Evolutionary conservation across 2,329 filamentous ascomycete species (phyloP).

Genomic region (Ophiocordyceps camponoti-rufipedis): DNA sequence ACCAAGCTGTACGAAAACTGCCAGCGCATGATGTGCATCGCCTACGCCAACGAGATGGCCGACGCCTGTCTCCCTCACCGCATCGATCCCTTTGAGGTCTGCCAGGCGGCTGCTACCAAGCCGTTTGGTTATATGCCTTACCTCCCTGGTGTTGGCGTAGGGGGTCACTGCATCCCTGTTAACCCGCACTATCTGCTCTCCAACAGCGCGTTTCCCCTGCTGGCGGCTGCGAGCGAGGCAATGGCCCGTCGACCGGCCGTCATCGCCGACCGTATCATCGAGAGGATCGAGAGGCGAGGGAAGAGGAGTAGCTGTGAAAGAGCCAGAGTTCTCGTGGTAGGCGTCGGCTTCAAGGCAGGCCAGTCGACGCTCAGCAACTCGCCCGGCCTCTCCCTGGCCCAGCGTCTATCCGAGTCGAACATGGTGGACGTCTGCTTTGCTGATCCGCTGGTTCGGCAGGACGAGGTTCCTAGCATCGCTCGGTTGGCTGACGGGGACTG

Average conservation of each 20-base stretch:
- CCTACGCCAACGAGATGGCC: conserved; percentile 38
- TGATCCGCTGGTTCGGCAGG: conserved; percentile 24
- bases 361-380: conserved; percentile 28
- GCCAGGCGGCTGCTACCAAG: conserved; percentile 27
- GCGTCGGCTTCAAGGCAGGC: conserved; percentile 31
- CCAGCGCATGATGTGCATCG: conserved; percentile 34
- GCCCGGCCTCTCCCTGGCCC: conserved; percentile 23
- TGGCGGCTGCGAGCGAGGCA: conserved; percentile 22
- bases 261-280: conserved; percentile 18
- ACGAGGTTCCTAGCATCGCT: conserved; percentile 19
- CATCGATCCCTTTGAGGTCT: conserved; percentile 33
- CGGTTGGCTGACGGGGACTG: conserved; percentile 19
- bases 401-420: conserved; percentile 15
- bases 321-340: conserved; percentile 23
- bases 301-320: background rate
- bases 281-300: conserved; percentile 6
- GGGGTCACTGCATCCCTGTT: conserved; percentile 37
- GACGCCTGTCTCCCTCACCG: conserved; percentile 26
- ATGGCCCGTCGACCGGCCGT: conserved; percentile 23
- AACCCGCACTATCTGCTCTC: conserved; percentile 34
- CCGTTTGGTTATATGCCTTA: conserved; percentile 33
- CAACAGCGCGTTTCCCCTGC: conserved; percentile 26
- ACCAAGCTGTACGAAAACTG: conserved; percentile 41
- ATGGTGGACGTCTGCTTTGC: conserved; percentile 23
- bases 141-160: conserved; percentile 28